phyloP scores from a whole-genome alignment of 352 stramenopile species.

The Blastocystis sp. region DNA sequence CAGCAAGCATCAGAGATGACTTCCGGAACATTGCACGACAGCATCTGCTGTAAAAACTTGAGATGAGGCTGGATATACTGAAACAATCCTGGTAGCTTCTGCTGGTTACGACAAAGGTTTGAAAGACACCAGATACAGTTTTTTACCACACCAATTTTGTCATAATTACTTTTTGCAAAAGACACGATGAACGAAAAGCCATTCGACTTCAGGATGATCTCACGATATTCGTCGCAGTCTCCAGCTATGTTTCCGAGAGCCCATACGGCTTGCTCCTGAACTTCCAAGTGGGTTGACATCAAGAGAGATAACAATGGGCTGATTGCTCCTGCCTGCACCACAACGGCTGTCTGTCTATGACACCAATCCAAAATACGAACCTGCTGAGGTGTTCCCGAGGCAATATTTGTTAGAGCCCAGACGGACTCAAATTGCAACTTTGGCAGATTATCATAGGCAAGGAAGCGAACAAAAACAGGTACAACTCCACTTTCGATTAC shows the following conservation, averaged over 20 bases:
- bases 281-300: conserved; percentile 74
- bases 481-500: conserved; percentile 94
- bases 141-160: conserved; percentile 2
- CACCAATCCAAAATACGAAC: background rate
- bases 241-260: conserved; percentile 97
- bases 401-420: conserved; percentile 98
- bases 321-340: conserved; percentile 92
- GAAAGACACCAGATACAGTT: conserved; percentile 84
- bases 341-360: conserved; percentile 78
- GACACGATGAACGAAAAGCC: conserved; percentile 19
- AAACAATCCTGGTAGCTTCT: conserved; percentile 69
- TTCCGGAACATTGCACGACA: conserved; percentile 94
- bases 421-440: conserved; percentile 96
- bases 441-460: conserved; percentile 85
- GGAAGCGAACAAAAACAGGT: conserved; percentile 93
- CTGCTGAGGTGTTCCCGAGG: conserved; percentile 90
- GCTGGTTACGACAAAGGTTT: conserved; percentile 92
- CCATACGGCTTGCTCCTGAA: conserved; percentile 86
- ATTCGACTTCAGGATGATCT: conserved; percentile 37
- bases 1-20: conserved; percentile 98
- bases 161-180: background rate
- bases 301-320: conserved; percentile 93
- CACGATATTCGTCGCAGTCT: conserved; percentile 76
- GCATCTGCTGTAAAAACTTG: conserved; percentile 88
- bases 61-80: conserved; percentile 67